These are phyloP conservation scores for Mucor circinelloides DNA, from an alignment of 371 early-diverging fungal species.

Conservation along the genomic window DNA sequence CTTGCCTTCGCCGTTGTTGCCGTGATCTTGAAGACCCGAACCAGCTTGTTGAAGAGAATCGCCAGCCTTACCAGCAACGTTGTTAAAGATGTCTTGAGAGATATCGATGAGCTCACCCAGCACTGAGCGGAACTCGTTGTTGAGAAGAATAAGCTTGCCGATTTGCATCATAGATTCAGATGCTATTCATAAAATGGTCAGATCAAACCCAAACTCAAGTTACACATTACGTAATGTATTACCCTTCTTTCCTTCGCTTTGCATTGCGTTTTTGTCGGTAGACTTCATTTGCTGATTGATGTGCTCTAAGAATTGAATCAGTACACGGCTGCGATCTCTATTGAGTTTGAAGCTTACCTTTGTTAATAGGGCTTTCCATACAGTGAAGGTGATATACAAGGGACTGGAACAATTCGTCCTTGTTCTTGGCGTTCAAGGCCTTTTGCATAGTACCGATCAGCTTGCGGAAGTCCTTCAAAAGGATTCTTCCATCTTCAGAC, in stretches of 20 bases:
- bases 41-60: conserved; percentile 29
- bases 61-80: conserved; percentile 35
- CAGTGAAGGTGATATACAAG: conserved; percentile 55
- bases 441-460: conserved; percentile 45
- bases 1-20: not conserved
- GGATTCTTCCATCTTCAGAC: conserved; percentile 48
- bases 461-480: conserved; percentile 52
- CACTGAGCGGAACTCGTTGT: conserved; percentile 55
- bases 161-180: conserved; percentile 44
- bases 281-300: not conserved
- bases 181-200: conserved; percentile 14
- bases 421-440: conserved; percentile 55
- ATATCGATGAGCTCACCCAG: conserved; percentile 51
- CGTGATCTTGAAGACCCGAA: conserved; percentile 23
- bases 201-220: not conserved
- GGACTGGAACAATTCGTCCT: conserved; percentile 62
- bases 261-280: not conserved
- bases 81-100: conserved; percentile 54
- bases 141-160: conserved; percentile 50
- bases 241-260: conserved; percentile 36
- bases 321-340: not conserved
- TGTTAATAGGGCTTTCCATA: conserved; percentile 21
- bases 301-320: not conserved
- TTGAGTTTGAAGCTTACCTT: conserved; percentile 17
- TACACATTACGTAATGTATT: not conserved